phyloP scores from a whole-genome alignment of 1,284 basidiomycete genomes.

The Ceratobasidium sp. region DNA sequence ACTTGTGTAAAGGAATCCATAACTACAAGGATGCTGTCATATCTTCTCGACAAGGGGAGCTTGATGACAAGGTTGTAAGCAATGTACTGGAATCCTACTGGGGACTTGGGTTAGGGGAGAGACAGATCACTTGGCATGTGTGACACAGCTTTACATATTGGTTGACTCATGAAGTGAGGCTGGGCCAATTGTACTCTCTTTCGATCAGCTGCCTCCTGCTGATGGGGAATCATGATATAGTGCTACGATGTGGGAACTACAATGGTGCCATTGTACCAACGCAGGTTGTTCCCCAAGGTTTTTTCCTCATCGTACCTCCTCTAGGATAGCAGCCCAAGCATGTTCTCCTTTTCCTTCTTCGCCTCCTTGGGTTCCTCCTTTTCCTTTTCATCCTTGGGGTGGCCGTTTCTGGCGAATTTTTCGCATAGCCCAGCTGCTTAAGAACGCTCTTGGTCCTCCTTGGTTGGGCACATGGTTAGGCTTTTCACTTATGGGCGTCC shows the following conservation, averaged over 20 bases:
- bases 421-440: too few species aligned
- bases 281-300: not conserved
- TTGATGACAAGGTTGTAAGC: constrained; percentile 54
- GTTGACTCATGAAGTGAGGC: not conserved
- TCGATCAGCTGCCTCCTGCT: not conserved
- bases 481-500: too few species aligned
- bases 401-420: too few species aligned
- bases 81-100: constrained; percentile 50
- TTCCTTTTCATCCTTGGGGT: too few species aligned
- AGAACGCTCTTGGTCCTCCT: too few species aligned
- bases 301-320: too few species aligned
- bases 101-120: constrained; percentile 51
- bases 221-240: not conserved
- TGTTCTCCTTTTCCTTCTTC: too few species aligned
- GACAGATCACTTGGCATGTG: constrained; percentile 38
- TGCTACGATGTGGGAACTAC: not conserved
- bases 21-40: constrained; percentile 51
- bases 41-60: constrained; percentile 50
- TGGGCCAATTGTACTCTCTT: not conserved
- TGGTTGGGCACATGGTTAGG: too few species aligned
- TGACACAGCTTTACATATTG: not conserved
- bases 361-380: too few species aligned
- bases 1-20: constrained; percentile 52
- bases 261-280: not conserved
- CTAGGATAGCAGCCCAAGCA: too few species aligned